Evolutionary conservation across 331 rosid species (phyloP), one percentile per base, ranked within the genome.

Genomic region (Quercus tomentella): DNA sequence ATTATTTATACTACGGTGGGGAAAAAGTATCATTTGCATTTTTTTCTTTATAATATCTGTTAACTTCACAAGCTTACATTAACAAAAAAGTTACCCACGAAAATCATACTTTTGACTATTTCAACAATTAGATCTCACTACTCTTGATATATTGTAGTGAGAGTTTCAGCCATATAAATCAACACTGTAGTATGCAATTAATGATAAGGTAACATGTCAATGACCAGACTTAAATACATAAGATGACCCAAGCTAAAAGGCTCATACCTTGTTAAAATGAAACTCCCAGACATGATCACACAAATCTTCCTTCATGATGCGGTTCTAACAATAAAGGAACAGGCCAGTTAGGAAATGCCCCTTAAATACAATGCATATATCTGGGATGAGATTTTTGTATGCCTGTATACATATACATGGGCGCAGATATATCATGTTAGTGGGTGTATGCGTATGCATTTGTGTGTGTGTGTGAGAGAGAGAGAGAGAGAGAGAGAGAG

Each of bases 271-370:
- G 75, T 85, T 85, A 60, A 88, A 88, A 70, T 85, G 91, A 33
- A 88, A 82, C 68, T 82, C 81, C 91, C 91, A 85, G 45, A 73
- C 86, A 81, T 88, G 88, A 79, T 81, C 88, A 26, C 88, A 79
- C 51, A 83, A 81, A 67, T 88, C 89, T 45, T 81, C 87, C 88
- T 77, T 83, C 75, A 41, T 73, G 62, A 88, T 81, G 79, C 88
- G 86, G 10, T 65, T 76, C 88, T 83, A 80, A 73, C 3, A 52
- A 75, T 66, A 31, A 23, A 80, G 76, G 33, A 41, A 31, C 45
- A 76, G 77, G 33, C 67, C 25, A 74, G 33, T 72, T 7, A 72
- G 49, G 61, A 41, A 56, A 7, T 55, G 62, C n/a, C 26, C 28
- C 56, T 20, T 56, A 20, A 54, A 49, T 70, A 18, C 5, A 26